Evolutionary conservation across 257 asterid genomes (phyloP).

Genomic region (Catharanthus roseus): DNA sequence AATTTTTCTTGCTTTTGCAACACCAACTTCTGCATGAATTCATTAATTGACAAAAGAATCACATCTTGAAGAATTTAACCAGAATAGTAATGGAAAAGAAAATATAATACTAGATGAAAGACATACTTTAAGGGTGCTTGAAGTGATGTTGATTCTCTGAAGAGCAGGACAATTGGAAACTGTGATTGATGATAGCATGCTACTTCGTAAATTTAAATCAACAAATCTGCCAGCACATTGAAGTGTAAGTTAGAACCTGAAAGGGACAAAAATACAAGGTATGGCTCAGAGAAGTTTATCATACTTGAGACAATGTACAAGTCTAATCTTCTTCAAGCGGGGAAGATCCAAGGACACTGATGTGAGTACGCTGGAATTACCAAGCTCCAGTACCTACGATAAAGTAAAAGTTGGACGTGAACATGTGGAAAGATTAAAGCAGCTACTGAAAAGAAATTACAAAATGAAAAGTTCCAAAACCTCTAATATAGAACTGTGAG

Average conservation of each 20-base stretch:
- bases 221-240: constrained; percentile 48
- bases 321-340: constrained; percentile 73
- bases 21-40: constrained; percentile 73
- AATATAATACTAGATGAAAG: not conserved
- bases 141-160: constrained; percentile 69
- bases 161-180: constrained; percentile 92
- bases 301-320: constrained; percentile 98
- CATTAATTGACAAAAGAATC: constrained; percentile 17
- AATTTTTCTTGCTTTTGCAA: constrained; percentile 97
- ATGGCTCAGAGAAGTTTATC: constrained; percentile 21
- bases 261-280: constrained; percentile 1
- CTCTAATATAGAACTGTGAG: constrained; percentile 61
- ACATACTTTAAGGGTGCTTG: constrained; percentile 72
- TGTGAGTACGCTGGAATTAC: constrained; percentile 76
- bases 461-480: constrained; percentile 35
- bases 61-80: constrained; percentile 9
- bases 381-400: constrained; percentile 87
- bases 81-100: not conserved
- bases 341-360: constrained; percentile 79
- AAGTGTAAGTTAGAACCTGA: constrained; percentile 1
- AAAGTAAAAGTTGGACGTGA: constrained; percentile 8
- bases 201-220: constrained; percentile 67
- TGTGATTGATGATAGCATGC: constrained; percentile 61
- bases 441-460: not conserved
- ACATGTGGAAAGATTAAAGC: constrained; percentile 11